These are phyloP conservation scores for Neocatenulostroma microsporum DNA, from an alignment of 2,329 filamentous ascomycete genomes.

Conservation along the genomic window DNA sequence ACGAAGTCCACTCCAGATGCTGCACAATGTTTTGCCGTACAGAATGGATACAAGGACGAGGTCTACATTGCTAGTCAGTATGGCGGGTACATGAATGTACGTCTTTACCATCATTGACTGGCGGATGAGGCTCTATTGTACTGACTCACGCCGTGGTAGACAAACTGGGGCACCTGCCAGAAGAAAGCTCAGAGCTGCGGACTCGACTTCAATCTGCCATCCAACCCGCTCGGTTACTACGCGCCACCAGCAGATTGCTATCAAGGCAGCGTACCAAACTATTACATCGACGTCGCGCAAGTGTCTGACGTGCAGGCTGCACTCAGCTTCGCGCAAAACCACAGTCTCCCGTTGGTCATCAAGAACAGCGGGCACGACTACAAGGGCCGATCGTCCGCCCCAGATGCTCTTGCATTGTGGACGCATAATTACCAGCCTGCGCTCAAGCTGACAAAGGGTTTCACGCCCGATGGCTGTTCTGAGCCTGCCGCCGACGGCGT, in stretches of 20 bases:
- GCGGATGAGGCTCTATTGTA: constrained; percentile 14
- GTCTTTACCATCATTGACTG: constrained; percentile 4
- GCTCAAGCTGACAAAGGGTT: constrained; percentile 9
- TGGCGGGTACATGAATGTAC: constrained; percentile 13
- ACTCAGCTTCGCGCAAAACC: constrained; percentile 16
- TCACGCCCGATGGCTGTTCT: constrained; percentile 15
- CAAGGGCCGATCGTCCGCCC: constrained; percentile 13
- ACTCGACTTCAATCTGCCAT: constrained; percentile 11
- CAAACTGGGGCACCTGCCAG: no score
- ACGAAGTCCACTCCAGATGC: constrained; percentile 2
- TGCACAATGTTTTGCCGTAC: constrained; percentile 11
- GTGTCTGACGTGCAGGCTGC: constrained; percentile 18
- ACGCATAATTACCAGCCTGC: constrained; percentile 10
- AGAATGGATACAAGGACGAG: constrained; percentile 11
- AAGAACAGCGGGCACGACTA: constrained; percentile 24
- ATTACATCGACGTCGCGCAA: constrained; percentile 18
- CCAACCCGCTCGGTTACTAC: constrained; percentile 3
- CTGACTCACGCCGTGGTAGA: no score
- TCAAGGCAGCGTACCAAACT: constrained; percentile 16
- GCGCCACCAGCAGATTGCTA: constrained; percentile 6
- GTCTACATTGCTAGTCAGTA: constrained; percentile 9
- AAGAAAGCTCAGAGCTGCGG: constrained; percentile 11
- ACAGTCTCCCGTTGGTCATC: constrained; percentile 18
- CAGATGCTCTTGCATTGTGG: constrained; percentile 15
- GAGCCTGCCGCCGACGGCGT: constrained; percentile 13